phyloP scores from a whole-genome alignment of 2,329 filamentous ascomycete genomes.

The Pseudocercospora cruenta region DNA sequence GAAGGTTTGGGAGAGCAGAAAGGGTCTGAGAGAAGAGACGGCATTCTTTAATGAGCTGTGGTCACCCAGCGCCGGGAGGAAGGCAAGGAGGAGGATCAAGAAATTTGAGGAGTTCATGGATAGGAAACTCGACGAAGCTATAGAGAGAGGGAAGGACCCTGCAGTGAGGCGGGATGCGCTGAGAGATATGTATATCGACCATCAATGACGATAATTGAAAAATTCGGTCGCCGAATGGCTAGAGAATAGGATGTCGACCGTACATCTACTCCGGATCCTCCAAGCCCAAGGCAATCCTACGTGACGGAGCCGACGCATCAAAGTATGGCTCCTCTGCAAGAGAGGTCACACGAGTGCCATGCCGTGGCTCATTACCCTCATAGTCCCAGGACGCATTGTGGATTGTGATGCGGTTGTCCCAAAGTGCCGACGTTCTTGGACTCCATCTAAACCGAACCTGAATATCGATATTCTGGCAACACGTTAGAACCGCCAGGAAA shows the following conservation, averaged over 20 bases:
- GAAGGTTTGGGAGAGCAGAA: constrained; percentile 26
- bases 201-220: background rate
- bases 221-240: background rate
- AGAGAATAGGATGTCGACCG: background rate
- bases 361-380: constrained; percentile 66
- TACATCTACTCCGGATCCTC: constrained; percentile 16
- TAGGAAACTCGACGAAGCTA: constrained; percentile 6
- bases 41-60: constrained; percentile 24
- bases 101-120: constrained; percentile 17
- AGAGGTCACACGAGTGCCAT: constrained; percentile 72
- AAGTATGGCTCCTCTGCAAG: constrained; percentile 72
- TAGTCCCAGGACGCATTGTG: constrained; percentile 46
- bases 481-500: background rate
- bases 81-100: constrained; percentile 7
- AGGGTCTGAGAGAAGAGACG: constrained; percentile 17
- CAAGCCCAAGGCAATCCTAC: constrained; percentile 68
- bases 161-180: background rate
- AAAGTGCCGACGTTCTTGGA: constrained; percentile 66
- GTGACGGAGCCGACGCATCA: constrained; percentile 64
- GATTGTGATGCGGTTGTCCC: constrained; percentile 63
- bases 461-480: constrained; percentile 64
- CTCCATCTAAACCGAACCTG: constrained; percentile 75
- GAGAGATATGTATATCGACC: constrained; percentile 1
- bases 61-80: constrained; percentile 8
- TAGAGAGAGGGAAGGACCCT: constrained; percentile 8